A percentile compares a stretch with the other conserved stretches of the same genome.
phyloP scores from a whole-genome alignment of 805 yeast species.

The Metschnikowia vanudenii region DNA sequence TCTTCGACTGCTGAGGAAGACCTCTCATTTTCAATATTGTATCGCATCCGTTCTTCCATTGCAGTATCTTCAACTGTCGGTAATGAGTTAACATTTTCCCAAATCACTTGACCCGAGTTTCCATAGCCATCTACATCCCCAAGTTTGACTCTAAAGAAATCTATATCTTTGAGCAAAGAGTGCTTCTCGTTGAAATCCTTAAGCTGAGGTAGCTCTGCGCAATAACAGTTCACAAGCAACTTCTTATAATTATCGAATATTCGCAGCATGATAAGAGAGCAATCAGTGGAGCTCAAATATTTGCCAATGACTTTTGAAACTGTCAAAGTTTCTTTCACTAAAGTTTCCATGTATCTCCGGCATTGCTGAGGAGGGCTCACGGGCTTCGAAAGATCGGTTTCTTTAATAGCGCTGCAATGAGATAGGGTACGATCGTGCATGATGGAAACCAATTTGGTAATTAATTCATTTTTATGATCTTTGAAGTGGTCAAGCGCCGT shows the following conservation, averaged over 20 bases:
- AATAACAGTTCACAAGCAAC: slow-evolving; percentile 49
- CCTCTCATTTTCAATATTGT: slow-evolving; percentile 28
- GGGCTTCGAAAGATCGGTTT: slow-evolving; percentile 51
- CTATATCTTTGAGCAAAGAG: slow-evolving; percentile 56
- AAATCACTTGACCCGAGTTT: slow-evolving; percentile 58
- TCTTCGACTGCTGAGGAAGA: neutral
- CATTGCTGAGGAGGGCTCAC: slow-evolving; percentile 45
- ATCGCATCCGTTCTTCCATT: slow-evolving; percentile 48
- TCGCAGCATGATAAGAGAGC: slow-evolving; percentile 43
- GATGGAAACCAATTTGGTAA: slow-evolving; percentile 61
- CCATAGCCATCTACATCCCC: slow-evolving; percentile 59
- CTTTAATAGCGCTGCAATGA: slow-evolving; percentile 49
- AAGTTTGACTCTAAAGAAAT: slow-evolving; percentile 60
- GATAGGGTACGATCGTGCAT: slow-evolving; percentile 62
- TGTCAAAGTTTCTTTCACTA: slow-evolving; percentile 66
- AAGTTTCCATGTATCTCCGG: slow-evolving; percentile 61
- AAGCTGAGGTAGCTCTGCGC: slow-evolving; percentile 45
- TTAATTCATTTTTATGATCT: slow-evolving; percentile 64
- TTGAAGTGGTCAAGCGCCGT: slow-evolving; percentile 40
- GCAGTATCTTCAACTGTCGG: slow-evolving; percentile 48
- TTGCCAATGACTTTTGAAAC: slow-evolving; percentile 58
- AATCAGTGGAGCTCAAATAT: slow-evolving; percentile 53
- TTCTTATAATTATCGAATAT: slow-evolving; percentile 60
- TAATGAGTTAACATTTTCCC: slow-evolving; percentile 57
- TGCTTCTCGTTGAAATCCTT: slow-evolving; percentile 54